These are phyloP conservation scores for Fusarium falciforme DNA, from an alignment of 2,329 filamentous ascomycete species.

Conservation along the genomic window DNA sequence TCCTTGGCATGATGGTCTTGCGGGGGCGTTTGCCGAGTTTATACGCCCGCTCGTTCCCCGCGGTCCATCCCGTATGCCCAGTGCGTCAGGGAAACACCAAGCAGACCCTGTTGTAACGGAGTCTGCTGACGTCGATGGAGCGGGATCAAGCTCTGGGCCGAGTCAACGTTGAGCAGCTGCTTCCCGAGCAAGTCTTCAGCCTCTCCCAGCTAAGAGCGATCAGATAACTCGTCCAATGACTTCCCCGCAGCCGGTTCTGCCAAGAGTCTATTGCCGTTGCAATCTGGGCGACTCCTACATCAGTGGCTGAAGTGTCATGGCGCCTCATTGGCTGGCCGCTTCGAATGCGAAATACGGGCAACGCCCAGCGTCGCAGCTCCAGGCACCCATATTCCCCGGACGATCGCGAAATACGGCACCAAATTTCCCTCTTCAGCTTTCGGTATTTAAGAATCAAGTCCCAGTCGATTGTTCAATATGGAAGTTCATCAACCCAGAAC, in stretches of 20 bases:
- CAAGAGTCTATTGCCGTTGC: background rate
- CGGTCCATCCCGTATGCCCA: background rate
- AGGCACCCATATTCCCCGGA: constrained; percentile 9
- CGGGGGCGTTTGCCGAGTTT: background rate
- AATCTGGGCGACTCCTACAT: background rate
- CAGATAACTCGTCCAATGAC: background rate
- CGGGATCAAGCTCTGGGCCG: background rate
- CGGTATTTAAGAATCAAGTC: constrained; percentile 2
- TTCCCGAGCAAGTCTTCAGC: background rate
- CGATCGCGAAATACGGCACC: background rate
- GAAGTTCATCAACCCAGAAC: background rate
- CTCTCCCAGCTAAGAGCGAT: background rate
- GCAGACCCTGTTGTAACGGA: background rate
- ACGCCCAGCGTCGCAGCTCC: background rate
- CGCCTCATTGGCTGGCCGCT: constrained; percentile 10
- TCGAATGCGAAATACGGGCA: constrained; percentile 31
- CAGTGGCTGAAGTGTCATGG: constrained; percentile 5
- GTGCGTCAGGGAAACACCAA: background rate
- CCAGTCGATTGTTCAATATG: background rate
- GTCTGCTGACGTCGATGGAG: background rate
- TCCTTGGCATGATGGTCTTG: background rate
- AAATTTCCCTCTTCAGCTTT: fast-evolving
- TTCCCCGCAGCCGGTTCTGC: background rate
- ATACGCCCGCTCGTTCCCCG: background rate
- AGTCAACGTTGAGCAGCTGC: background rate